A percentile compares a stretch with the other conserved stretches of the same genome.
phyloP scores from a whole-genome alignment of 257 asterid genomes.

The Solanum rostratum region DNA sequence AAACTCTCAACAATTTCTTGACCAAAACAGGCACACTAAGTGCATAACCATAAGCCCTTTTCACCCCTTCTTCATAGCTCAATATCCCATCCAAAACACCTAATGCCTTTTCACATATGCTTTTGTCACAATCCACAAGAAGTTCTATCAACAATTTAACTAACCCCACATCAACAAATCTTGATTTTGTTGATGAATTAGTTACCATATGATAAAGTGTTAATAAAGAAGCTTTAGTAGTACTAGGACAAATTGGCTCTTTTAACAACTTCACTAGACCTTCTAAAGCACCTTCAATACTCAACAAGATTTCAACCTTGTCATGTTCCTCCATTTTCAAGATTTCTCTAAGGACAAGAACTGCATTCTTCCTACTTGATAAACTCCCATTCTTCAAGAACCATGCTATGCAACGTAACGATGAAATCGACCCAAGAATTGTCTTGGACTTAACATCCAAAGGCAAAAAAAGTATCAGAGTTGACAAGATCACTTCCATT shows the following conservation, averaged over 20 bases:
- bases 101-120: slow-evolving; percentile 42
- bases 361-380: slow-evolving; percentile 14
- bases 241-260: slow-evolving; percentile 33
- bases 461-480: slow-evolving; percentile 6
- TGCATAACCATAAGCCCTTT: slow-evolving; percentile 21
- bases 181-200: background rate
- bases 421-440: slow-evolving; percentile 20
- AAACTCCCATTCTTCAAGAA: slow-evolving; percentile 21
- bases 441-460: slow-evolving; percentile 21
- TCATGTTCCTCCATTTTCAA: background rate
- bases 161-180: slow-evolving; percentile 23
- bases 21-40: slow-evolving; percentile 33
- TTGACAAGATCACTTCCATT: slow-evolving; percentile 26
- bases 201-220: slow-evolving; percentile 19
- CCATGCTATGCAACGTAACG: slow-evolving; percentile 17
- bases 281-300: slow-evolving; percentile 22
- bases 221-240: slow-evolving; percentile 36
- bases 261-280: slow-evolving; percentile 27
- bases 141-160: slow-evolving; percentile 18
- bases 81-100: slow-evolving; percentile 42
- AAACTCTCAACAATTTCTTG: slow-evolving; percentile 42
- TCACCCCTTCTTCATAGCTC: slow-evolving; percentile 23
- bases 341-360: slow-evolving; percentile 8
- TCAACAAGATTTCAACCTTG: background rate
- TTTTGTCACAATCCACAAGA: slow-evolving; percentile 32